Conservation (phyloP, 2,329 filamentous ascomycete species). For the Neofusicoccum umdonicola region DNA sequence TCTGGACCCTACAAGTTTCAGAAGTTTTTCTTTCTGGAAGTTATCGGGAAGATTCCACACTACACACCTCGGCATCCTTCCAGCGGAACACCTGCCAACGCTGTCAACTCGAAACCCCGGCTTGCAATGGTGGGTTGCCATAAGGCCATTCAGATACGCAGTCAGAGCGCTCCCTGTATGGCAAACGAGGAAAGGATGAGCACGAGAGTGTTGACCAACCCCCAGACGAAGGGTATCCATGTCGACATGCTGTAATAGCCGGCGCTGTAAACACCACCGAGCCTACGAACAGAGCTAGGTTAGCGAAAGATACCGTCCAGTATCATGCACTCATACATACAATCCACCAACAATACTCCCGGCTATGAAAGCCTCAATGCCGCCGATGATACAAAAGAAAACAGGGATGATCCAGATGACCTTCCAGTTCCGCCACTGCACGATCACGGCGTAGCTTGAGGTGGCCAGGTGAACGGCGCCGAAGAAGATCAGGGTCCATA, state of each 20-base stretch:
- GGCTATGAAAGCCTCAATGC: slow-evolving; percentile 72
- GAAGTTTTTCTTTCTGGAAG: too few species aligned
- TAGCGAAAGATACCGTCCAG: neutral
- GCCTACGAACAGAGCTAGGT: slow-evolving; percentile 42
- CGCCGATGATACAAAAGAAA: slow-evolving; percentile 68
- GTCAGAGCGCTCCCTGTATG: slow-evolving; percentile 82
- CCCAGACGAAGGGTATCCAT: slow-evolving; percentile 91
- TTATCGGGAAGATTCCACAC: too few species aligned
- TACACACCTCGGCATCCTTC: too few species aligned
- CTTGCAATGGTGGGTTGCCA: too few species aligned
- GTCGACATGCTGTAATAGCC: slow-evolving; percentile 91
- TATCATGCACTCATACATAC: slow-evolving; percentile 49
- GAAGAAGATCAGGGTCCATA: slow-evolving; percentile 82
- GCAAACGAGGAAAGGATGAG: slow-evolving; percentile 86
- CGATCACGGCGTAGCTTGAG: slow-evolving; percentile 67
- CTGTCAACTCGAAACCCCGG: neutral
- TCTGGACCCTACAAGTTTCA: too few species aligned
- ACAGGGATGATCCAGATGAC: slow-evolving; percentile 69
- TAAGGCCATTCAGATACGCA: neutral
- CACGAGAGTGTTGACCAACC: slow-evolving; percentile 76
- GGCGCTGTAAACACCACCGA: slow-evolving; percentile 76
- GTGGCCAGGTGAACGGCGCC: slow-evolving; percentile 71
- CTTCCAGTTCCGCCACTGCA: slow-evolving; percentile 61
- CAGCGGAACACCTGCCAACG: too few species aligned
- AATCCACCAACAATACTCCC: slow-evolving; percentile 79